phyloP scores from a whole-genome alignment of 2,329 filamentous ascomycete species.

The Parafenestella ontariensis region DNA sequence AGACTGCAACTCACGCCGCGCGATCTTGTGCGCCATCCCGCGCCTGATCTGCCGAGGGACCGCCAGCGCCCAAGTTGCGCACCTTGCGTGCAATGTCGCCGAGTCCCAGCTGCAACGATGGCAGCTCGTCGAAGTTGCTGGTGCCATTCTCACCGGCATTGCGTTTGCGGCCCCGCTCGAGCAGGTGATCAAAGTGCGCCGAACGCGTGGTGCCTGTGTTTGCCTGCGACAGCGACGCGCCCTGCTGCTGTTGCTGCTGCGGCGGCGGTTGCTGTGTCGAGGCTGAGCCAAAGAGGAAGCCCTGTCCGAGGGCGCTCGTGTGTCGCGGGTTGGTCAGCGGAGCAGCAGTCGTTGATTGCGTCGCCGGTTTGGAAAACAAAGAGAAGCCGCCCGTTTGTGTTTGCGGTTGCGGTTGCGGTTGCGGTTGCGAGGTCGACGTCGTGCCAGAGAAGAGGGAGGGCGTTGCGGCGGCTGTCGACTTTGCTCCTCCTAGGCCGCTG shows the following conservation, averaged over 20 bases:
- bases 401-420: slow-evolving; percentile 37
- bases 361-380: slow-evolving; percentile 32
- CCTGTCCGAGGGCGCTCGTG: slow-evolving; percentile 36
- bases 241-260: slow-evolving; percentile 38
- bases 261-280: slow-evolving; percentile 24
- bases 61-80: slow-evolving; percentile 79
- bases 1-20: slow-evolving; percentile 59
- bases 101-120: slow-evolving; percentile 87
- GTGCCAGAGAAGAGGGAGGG: slow-evolving; percentile 34
- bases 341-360: slow-evolving; percentile 39
- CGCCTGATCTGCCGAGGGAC: slow-evolving; percentile 62
- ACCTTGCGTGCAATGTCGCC: slow-evolving; percentile 82
- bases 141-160: slow-evolving; percentile 69
- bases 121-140: slow-evolving; percentile 74
- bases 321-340: slow-evolving; percentile 28
- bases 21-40: slow-evolving; percentile 50
- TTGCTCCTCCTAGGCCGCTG: slow-evolving; percentile 43
- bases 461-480: slow-evolving; percentile 39
- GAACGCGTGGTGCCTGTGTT: slow-evolving; percentile 52
- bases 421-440: slow-evolving; percentile 30
- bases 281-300: slow-evolving; percentile 34
- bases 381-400: slow-evolving; percentile 27
- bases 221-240: slow-evolving; percentile 43
- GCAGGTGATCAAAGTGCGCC: slow-evolving; percentile 69
- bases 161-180: slow-evolving; percentile 71